These are phyloP conservation scores for Agrocybe pediades DNA, from an alignment of 768 basidiomycete genomes.

Conservation along the genomic window DNA sequence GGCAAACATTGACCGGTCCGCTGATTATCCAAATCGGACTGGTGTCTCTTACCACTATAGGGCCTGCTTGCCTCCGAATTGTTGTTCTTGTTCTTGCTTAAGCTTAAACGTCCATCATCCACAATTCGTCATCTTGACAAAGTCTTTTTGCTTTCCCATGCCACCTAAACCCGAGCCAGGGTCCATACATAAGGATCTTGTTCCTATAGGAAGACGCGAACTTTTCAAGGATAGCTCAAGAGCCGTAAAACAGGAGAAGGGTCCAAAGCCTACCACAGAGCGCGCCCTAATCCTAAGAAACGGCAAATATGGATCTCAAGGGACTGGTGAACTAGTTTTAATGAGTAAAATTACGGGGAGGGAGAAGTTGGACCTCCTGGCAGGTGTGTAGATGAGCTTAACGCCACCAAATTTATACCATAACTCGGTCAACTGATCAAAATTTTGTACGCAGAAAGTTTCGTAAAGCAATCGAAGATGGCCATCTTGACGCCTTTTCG, in stretches of 20 bases:
- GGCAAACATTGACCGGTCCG: too few relatives aligned
- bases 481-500: conserved; percentile 68
- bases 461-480: conserved; percentile 54
- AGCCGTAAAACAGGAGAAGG: conserved; percentile 42
- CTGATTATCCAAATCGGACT: neutral
- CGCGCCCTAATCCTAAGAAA: conserved; percentile 75
- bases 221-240: conserved; percentile 34
- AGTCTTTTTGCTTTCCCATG: conserved; percentile 16
- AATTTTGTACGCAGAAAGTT: conserved; percentile 55
- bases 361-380: conserved; percentile 79
- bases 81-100: neutral
- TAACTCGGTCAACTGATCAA: conserved; percentile 5
- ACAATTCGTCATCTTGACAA: too few relatives aligned
- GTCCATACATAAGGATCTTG: conserved; percentile 45
- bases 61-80: neutral
- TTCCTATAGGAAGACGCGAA: conserved; percentile 57
- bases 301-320: conserved; percentile 71
- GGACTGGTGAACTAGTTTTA: conserved; percentile 66
- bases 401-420: neutral
- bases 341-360: conserved; percentile 66
- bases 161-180: conserved; percentile 20
- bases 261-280: conserved; percentile 48
- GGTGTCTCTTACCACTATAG: neutral
- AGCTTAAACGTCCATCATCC: neutral
- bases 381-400: conserved; percentile 47